phyloP scores from a whole-genome alignment of 768 basidiomycete genomes.

The Suillus subluteus region DNA sequence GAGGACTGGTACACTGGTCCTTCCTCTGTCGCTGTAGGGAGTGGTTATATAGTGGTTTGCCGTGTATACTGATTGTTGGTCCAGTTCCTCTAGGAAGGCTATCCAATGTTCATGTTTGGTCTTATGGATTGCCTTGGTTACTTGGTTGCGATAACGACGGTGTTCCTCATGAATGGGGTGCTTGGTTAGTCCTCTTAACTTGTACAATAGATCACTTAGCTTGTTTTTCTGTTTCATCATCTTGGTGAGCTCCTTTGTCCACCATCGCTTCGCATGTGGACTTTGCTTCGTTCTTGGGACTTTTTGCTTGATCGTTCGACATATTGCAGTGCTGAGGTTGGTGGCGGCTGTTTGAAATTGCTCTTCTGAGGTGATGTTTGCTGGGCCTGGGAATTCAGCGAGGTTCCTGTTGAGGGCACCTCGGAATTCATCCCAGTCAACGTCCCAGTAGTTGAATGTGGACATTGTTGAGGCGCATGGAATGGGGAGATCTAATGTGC shows the following conservation, averaged over 20 bases:
- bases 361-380: not conserved
- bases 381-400: not conserved
- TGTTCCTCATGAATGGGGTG: not conserved
- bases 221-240: not conserved
- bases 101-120: constrained; percentile 27
- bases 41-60: constrained; percentile 18
- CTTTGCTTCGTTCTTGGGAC: not conserved
- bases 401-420: not conserved
- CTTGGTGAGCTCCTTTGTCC: too few relatives aligned
- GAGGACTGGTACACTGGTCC: constrained; percentile 3
- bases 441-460: too few relatives aligned
- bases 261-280: too few relatives aligned
- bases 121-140: not conserved
- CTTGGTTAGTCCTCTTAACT: not conserved
- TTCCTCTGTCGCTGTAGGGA: not conserved
- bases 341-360: not conserved
- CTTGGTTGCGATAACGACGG: constrained; percentile 20
- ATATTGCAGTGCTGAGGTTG: not conserved
- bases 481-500: too few relatives aligned
- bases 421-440: not conserved
- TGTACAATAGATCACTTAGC: not conserved
- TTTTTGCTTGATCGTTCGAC: not conserved
- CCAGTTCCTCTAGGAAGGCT: constrained; percentile 30
- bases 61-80: not conserved
- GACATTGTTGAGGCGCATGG: too few relatives aligned